Evolutionary conservation across 2,329 filamentous ascomycete species (phyloP), one percentile per base, ranked within the genome.

Genomic region (Diplocarpon rosae): DNA sequence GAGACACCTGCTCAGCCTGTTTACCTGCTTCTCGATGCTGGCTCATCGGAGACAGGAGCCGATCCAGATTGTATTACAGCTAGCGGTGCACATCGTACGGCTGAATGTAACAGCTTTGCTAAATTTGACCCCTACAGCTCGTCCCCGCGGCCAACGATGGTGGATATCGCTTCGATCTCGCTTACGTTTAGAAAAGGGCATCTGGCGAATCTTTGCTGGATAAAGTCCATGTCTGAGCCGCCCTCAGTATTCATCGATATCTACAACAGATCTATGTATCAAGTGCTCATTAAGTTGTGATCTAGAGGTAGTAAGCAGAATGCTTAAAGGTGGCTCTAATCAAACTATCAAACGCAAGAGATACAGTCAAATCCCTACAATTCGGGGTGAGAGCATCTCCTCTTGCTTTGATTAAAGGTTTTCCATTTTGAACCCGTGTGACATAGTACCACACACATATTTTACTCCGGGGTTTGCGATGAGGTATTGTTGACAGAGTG

Each of bases 31-130:
- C 42, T 45, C 17, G 42, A 45, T 17, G 40, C 43, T 1, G 43
- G 43, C 9, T 45, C 43, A 13, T 37, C 37, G 11, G 43, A 45
- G 28, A 39, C 33, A 12, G 40, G 43, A 37, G 43, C 40, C 4
- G 33, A 45, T 27, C 43, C 43, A 9, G 28, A 29, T n/a, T 45
- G 43, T 13, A 17, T 37, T 15, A 42, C 15, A 20, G 39, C 29
- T 3, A 41, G 30, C 16, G n/a, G 29, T 3, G 14, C 30, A 7
- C 15, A 41, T n/a, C 39, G 33, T 33, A 14, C 20, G 15, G 33
- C 33, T n/a, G 33, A 42, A 20, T 42, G 29, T 16, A 42, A 36
- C 20, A 28, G 32, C 39, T 42, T 28, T 36, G 31, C 39, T 14
- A 27, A 33, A 24, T 36, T 35, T 29, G 16, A 42, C 35, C 39